Evolutionary conservation across 202 grass and related monocot genomes (phyloP).

Genomic region (Zoysia matrella): DNA sequence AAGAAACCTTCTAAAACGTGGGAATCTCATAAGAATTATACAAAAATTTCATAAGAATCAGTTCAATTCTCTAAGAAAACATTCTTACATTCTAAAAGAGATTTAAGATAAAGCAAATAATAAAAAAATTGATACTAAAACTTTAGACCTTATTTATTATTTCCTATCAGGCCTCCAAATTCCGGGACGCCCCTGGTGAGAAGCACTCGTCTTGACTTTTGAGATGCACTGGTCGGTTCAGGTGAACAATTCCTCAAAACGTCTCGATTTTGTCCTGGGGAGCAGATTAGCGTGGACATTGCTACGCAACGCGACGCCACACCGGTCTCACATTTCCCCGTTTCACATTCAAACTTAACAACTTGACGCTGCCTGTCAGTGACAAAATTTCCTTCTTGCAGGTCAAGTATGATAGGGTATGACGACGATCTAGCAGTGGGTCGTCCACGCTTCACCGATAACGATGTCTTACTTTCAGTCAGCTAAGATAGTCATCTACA

Average conservation of each 20-base stretch:
- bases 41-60: no score
- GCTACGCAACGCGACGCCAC: background rate
- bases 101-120: no score
- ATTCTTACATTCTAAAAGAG: no score
- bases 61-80: no score
- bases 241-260: background rate
- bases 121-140: no score
- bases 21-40: no score
- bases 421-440: background rate
- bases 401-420: slow-evolving; percentile 4
- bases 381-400: slow-evolving; percentile 9
- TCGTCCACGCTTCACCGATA: slow-evolving; percentile 13
- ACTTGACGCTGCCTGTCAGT: slow-evolving; percentile 19
- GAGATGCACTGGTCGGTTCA: no score
- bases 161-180: no score
- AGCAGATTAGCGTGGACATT: slow-evolving; percentile 10
- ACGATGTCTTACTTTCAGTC: slow-evolving; percentile 18
- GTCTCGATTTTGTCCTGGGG: background rate
- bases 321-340: background rate
- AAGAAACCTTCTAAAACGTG: no score
- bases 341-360: slow-evolving; percentile 23
- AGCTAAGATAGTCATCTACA: slow-evolving; percentile 17
- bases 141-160: no score
- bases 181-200: no score
- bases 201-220: no score